Evolutionary conservation across 208 protist genomes (phyloP).

Genomic region (Leishmania guyanensis): DNA sequence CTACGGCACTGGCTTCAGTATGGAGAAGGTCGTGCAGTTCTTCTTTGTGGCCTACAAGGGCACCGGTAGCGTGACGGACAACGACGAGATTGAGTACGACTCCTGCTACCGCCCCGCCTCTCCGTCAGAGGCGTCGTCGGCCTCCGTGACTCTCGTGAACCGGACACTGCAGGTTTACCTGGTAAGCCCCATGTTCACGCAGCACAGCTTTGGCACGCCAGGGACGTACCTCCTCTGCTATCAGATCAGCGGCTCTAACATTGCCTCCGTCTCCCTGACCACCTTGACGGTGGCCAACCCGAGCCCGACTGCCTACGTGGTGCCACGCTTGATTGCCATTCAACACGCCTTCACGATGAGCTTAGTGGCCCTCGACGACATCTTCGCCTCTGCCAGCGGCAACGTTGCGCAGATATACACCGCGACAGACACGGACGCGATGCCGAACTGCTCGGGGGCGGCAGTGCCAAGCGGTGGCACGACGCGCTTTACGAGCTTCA

Average conservation of each 20-base stretch:
- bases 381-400: constrained; percentile 51
- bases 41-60: constrained; percentile 76
- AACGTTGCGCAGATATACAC: constrained; percentile 63
- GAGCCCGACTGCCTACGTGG: constrained; percentile 81
- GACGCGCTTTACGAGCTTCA: constrained; percentile 72
- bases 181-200: constrained; percentile 32
- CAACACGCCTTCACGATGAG: constrained; percentile 63
- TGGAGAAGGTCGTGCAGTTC: constrained; percentile 42
- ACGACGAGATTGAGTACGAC: constrained; percentile 56
- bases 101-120: constrained; percentile 73
- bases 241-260: constrained; percentile 44
- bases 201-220: constrained; percentile 53
- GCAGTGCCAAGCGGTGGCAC: constrained; percentile 46
- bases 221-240: constrained; percentile 79
- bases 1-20: constrained; percentile 26
- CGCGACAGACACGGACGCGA: constrained; percentile 10
- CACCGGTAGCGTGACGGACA: constrained; percentile 26
- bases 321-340: constrained; percentile 49
- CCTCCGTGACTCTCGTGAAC: constrained; percentile 55
- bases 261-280: constrained; percentile 73
- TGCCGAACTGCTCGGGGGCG: constrained; percentile 50
- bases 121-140: constrained; percentile 32
- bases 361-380: constrained; percentile 61
- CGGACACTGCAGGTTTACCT: constrained; percentile 65
- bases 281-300: constrained; percentile 48